Base-by-base conservation (phyloP, 2,329 filamentous ascomycete genomes). In the Talaromyces marneffei region DNA sequence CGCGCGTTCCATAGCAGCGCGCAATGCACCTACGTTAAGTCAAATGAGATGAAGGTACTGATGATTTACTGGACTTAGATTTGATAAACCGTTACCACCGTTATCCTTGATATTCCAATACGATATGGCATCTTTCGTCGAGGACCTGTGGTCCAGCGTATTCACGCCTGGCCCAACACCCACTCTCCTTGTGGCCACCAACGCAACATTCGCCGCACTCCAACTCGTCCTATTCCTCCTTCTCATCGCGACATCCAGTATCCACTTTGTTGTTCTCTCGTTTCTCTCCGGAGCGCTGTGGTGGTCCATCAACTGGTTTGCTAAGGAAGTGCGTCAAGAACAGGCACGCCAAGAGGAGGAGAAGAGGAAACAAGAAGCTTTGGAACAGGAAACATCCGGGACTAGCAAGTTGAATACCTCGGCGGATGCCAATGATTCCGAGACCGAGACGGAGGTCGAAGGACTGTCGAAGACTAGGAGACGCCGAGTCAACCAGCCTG, bases 261-360 rank as follows among this genome's bases (percentile, higher is more conserved):
- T 96, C 65, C 94, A 97, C 81, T 96, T 97, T 71, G 74, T 91
- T 65, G 82, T 93, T 62, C 84, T 99, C 5, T 96, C 91, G 12
- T 70, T 87, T 62, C 80, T 99, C 9, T 91, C 86, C 65, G 92
- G 79, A 33, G 89, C 90, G 4, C 82, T 97, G 37, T 99, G 94
- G 94, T 92, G 85, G 80, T 86, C 89, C 61, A 92, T 97, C 78
- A 97, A 97, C 83, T 99, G 94, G 94, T 97, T 99, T 72, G 92
- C 91, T 60, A 78, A 78, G 50, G 93, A 87, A 71, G 74, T 87
- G 57, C 72, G 74, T 31, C 76, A 81, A 67, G 79, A 80, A 67
- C 80, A 83, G 65, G 79, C 79, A 18, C 80, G 75, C 65, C 74
- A 79, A 65, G 69, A 71, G 68, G 72, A 70, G 65, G 70, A 70